These are phyloP conservation scores for Penicillium egyptiacum DNA, from an alignment of 495 filamentous ascomycete genomes.

Conservation along the genomic window DNA sequence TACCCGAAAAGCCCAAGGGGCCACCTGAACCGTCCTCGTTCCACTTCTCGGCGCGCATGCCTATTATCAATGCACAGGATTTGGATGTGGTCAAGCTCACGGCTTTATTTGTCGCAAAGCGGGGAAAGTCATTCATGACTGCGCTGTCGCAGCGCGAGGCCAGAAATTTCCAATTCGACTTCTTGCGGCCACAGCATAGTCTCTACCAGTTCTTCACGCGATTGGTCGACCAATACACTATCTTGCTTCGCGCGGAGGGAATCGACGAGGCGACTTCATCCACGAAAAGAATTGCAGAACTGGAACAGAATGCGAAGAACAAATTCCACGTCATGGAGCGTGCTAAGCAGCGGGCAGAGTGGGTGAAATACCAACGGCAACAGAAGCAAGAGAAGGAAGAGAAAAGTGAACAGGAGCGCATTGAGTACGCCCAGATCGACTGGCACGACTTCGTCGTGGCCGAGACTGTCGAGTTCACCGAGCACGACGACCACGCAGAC, in stretches of 20 bases:
- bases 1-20: slow-evolving; percentile 70
- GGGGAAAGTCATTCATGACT: slow-evolving; percentile 88
- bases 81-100: slow-evolving; percentile 89
- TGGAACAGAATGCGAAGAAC: slow-evolving; percentile 75
- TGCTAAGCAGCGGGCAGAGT: slow-evolving; percentile 82
- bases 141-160: slow-evolving; percentile 82
- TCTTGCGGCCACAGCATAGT: slow-evolving; percentile 91
- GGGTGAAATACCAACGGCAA: slow-evolving; percentile 77
- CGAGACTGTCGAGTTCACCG: slow-evolving; percentile 92
- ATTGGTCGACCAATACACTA: slow-evolving; percentile 91
- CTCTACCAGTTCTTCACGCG: slow-evolving; percentile 93
- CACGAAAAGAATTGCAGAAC: slow-evolving; percentile 66
- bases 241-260: slow-evolving; percentile 66
- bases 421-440: slow-evolving; percentile 88
- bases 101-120: slow-evolving; percentile 85
- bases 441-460: slow-evolving; percentile 98
- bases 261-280: slow-evolving; percentile 67
- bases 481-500: slow-evolving; percentile 80
- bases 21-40: slow-evolving; percentile 87
- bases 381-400: slow-evolving; percentile 90
- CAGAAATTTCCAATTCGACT: slow-evolving; percentile 94
- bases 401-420: slow-evolving; percentile 77
- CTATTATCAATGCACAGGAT: slow-evolving; percentile 93
- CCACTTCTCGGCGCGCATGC: slow-evolving; percentile 94
- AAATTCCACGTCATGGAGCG: slow-evolving; percentile 77